Percentiles rank a stretch among this genome's conserved stretches.
phyloP scores from a whole-genome alignment of 139 green algal species.

The Chlamydomonas eustigma region DNA sequence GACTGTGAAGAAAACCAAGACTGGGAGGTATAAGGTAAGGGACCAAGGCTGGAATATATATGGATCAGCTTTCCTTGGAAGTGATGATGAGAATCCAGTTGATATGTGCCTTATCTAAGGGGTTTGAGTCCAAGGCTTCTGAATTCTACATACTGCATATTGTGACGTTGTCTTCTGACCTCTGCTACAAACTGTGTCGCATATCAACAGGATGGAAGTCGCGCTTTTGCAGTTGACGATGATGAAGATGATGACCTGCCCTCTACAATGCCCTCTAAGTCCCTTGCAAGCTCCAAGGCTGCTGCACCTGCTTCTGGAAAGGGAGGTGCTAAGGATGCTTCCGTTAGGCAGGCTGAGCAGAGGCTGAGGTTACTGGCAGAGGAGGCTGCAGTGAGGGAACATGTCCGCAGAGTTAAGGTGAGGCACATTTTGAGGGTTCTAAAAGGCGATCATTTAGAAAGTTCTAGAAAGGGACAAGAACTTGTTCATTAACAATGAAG shows the following conservation, averaged over 20 bases:
- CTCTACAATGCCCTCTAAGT: not conserved
- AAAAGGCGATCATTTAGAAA: no score
- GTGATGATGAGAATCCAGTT: no score
- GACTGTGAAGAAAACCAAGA: conserved; percentile 53
- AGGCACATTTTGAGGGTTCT: no score
- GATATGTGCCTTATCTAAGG: no score
- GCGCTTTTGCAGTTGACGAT: conserved; percentile 35
- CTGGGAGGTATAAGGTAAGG: conserved; percentile 31
- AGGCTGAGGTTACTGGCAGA: conserved; percentile 52
- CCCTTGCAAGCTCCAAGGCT: not conserved
- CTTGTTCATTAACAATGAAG: no score
- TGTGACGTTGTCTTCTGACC: no score
- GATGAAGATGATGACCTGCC: conserved; percentile 35
- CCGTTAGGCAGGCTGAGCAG: conserved; percentile 44
- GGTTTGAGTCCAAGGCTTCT: no score
- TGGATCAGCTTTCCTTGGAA: no score
- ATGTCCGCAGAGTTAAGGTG: not conserved
- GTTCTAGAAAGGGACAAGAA: no score
- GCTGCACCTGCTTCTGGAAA: conserved; percentile 10
- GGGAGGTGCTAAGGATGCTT: conserved; percentile 51
- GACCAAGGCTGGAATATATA: not conserved
- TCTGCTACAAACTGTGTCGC: no score
- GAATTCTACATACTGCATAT: no score
- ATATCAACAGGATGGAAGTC: conserved; percentile 29
- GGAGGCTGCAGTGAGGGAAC: conserved; percentile 50